A percentile compares a stretch with the other conserved stretches of the same genome.
Conservation (phyloP, 805 yeast genomes). For the Sugiyamaella smithiae region DNA sequence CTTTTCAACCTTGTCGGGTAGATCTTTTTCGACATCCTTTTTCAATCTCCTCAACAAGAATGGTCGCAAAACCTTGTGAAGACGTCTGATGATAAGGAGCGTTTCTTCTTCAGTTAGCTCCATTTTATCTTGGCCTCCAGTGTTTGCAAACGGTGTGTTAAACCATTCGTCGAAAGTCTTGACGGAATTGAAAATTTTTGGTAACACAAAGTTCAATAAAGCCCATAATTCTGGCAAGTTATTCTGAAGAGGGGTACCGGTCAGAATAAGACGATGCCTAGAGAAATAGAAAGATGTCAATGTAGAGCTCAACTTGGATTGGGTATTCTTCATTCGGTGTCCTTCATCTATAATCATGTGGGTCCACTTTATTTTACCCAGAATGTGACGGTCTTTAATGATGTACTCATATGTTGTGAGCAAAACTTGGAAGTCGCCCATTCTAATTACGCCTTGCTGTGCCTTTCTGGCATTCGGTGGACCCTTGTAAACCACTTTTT, state of each 20-base stretch:
- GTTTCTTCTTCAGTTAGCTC: conserved; percentile 96
- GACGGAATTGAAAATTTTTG: conserved; percentile 94
- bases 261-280: conserved; percentile 81
- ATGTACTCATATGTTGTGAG: conserved; percentile 93
- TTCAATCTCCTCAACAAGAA: conserved; percentile 90
- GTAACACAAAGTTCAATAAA: conserved; percentile 84
- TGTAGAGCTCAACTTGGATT: conserved; percentile 82
- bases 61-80: conserved; percentile 94
- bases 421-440: conserved; percentile 84
- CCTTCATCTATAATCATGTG: conserved; percentile 99
- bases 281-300: conserved; percentile 80
- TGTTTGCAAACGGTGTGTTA: conserved; percentile 94
- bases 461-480: conserved; percentile 83
- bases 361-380: conserved; percentile 82
- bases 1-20: conserved; percentile 92
- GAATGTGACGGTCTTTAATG: conserved; percentile 80
- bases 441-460: conserved; percentile 63
- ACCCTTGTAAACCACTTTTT: conserved; percentile 86
- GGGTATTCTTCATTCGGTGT: conserved; percentile 93
- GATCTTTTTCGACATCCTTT: conserved; percentile 94
- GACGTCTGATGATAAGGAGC: conserved; percentile 85
- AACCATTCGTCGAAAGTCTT: conserved; percentile 98
- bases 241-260: conserved; percentile 96
- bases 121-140: conserved; percentile 94
- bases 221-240: conserved; percentile 98